Base-by-base conservation (phyloP, 2,329 filamentous ascomycete species). In the Colletotrichum sp. region DNA sequence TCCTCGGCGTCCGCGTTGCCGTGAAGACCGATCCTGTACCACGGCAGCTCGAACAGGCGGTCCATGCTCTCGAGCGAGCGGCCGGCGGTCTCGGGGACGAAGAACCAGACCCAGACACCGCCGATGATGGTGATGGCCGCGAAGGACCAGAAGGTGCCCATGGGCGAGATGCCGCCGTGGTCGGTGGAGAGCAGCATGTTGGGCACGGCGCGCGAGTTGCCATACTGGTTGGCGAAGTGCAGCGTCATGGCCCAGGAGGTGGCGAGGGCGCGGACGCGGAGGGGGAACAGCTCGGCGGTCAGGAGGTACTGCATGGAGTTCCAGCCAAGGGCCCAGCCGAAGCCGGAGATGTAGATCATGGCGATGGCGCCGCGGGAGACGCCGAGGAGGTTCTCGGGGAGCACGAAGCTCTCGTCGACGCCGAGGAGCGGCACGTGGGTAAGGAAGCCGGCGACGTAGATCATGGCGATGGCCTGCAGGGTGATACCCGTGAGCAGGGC, bases 111-210 rank as follows among this genome's bases (percentile, higher is more conserved):
- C 92, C 93, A 96, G 4, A 89, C 36, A 5, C 93, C 90, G 32
- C 94, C 94, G 6, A 95, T 59, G 1, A 93, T 77, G 0, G 94
- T 96, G 12, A 96, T 88, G 4, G 88, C 90, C 0, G 90, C 88
- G 83, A 96, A 96, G 85, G 93, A 94, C 90, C 93, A 93, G 86
- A 96, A 96, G 0, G 94, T 96, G 0, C 94, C 94, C 74, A 89
- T 90, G 48, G 88, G 87, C 14, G 83, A 86, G 75, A 92, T 88
- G 2, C 90, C 90, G 4, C 89, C 89, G 2, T 85, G 38, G 1
- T 75, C 21, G 0, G 76, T 71, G 10, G 85, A 77, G 1, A 96
- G 87, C 59, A 96, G 90, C 93, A 96, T 95, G 78, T 92, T 90
- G 2, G 94, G 94, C 0, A 95, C 92, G 0, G 94, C 93, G 43